Base-by-base conservation (phyloP, 1,284 basidiomycete genomes). In the Butyriboletus appendiculatus region DNA sequence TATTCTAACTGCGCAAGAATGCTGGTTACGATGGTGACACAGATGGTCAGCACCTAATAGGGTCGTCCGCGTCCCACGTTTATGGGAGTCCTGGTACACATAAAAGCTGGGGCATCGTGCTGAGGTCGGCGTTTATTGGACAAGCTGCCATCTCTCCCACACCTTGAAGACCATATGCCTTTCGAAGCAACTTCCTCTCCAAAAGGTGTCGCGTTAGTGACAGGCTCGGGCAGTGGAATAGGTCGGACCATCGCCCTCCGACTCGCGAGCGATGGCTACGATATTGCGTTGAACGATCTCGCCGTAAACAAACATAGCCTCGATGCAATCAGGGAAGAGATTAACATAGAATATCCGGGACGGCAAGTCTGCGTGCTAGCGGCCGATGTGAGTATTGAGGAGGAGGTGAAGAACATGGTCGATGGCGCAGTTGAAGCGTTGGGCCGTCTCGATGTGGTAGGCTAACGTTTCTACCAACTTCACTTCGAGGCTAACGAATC, bases 371-470 rank as follows among this genome's bases (percentile, higher is more conserved):
- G 59, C n/a, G 46, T 61, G 12, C 22, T 69, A 7, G 30, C 58
- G 7, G 73, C 63, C 16, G 71, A 76, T 50, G 68, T 76, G 11
- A 70, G 68, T 2, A 41, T 65, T 4, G 76, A 75, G 35, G 59
- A 67, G 9, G 63, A 74, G 24, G 76, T 78, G 5, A 64, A 70
- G 52, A 60, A 45, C 2, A 66, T 76, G 63, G 60, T 78, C 6
- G 56, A 68, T 18, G 58, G 55, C 9, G 56, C 62, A 2, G 72
- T 75, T 1, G 45, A 62, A 42, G 45, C 61, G 10, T 59, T 75
- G 26, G 77, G 75, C 1, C 59, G 66, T 14, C 58, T 77, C 12
- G 70, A 76, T 48, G 70, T 76, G 45, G 75, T 76, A 52, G 50
- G 71, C 62, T 16, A 8, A 55, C 16, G 2, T 18, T 37, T 11